Evolutionary conservation across 2,329 filamentous ascomycete genomes (phyloP), one percentile per base, ranked within the genome.

Genomic region (Byssochlamys sp.): DNA sequence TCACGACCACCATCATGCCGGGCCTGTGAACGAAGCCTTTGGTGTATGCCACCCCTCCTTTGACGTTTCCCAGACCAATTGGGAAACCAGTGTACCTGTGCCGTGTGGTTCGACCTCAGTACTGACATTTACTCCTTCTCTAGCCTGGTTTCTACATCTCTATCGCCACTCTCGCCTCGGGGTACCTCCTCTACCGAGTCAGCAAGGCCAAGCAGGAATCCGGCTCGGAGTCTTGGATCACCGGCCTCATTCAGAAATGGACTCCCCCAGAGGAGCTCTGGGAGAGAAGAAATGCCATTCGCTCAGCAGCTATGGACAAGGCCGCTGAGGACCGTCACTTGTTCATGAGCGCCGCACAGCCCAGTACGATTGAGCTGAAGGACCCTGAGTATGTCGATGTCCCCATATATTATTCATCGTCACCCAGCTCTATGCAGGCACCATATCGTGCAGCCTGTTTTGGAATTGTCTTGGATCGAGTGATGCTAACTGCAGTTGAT

Each of bases 321-420:
- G 85, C 84, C 26, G 84, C 81, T 35, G 73, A 77, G 54, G 85
- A 88, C 69, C 75, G 82, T 60, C 81, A 84, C 63, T 69, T 88
- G 63, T 86, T 86, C 68, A 75, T 78, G 29, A 76, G 73, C 58
- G 71, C 73, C 57, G 65, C 63, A 28, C 66, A 66, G 24, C 66
- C 73, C 25, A 72, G 77, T 62, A 75, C 73, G 56, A 74, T 84
- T 51, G 77, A 83, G 24, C 70, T 88, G 70, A 81, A 73, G 67
- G 84, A 81, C 65, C 84, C 82, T 33, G 85, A 88, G 85, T 88
- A 81, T 61, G 84, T 81, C 27, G 49, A 51, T 51, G 49, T 45
- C 39, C 39, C 39, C n/a, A 45, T 45, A 45, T 24, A 45, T 24
- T 45, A 45, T 31, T 19, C 7, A 9, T 14, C n/a, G 14, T 45